Conservation (phyloP, 2,329 filamentous ascomycete genomes). For the Colletotrichum cereale region DNA sequence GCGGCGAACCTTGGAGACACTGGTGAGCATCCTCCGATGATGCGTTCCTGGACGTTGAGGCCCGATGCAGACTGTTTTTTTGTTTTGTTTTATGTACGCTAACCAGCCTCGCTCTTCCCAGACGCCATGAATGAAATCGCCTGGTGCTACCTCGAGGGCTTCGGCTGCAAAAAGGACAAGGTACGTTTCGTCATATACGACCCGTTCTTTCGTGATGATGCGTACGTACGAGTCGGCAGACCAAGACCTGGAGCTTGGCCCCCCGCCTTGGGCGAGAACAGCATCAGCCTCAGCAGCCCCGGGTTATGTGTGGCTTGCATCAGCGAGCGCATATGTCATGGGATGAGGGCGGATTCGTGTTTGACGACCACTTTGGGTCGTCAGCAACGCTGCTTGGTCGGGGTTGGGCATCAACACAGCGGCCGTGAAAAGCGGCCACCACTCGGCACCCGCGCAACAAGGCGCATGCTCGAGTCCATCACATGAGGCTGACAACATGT, state of each 20-base stretch:
- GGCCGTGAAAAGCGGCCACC: slow-evolving; percentile 40
- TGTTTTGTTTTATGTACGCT: no score
- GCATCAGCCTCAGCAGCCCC: slow-evolving; percentile 31
- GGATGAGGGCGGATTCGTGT: slow-evolving; percentile 34
- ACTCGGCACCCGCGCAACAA: slow-evolving; percentile 18
- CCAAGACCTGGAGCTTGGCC: slow-evolving; percentile 4
- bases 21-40: slow-evolving; percentile 58
- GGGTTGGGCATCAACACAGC: slow-evolving; percentile 58
- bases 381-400: slow-evolving; percentile 25
- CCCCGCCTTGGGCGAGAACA: neutral
- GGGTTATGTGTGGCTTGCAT: slow-evolving; percentile 20
- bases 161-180: slow-evolving; percentile 98
- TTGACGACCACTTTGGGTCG: neutral
- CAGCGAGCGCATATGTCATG: slow-evolving; percentile 20
- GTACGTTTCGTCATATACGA: slow-evolving; percentile 67
- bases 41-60: slow-evolving; percentile 17
- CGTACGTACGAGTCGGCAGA: slow-evolving; percentile 16
- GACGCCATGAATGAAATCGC: slow-evolving; percentile 98
- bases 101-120: slow-evolving; percentile 47
- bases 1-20: slow-evolving; percentile 96
- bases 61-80: slow-evolving; percentile 17
- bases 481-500: slow-evolving; percentile 64
- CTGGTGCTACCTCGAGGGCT: slow-evolving; percentile 97
- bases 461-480: slow-evolving; percentile 43
- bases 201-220: slow-evolving; percentile 41